These are phyloP conservation scores for Hypomontagnella monticulosa DNA, from an alignment of 495 filamentous ascomycete genomes.

Conservation along the genomic window DNA sequence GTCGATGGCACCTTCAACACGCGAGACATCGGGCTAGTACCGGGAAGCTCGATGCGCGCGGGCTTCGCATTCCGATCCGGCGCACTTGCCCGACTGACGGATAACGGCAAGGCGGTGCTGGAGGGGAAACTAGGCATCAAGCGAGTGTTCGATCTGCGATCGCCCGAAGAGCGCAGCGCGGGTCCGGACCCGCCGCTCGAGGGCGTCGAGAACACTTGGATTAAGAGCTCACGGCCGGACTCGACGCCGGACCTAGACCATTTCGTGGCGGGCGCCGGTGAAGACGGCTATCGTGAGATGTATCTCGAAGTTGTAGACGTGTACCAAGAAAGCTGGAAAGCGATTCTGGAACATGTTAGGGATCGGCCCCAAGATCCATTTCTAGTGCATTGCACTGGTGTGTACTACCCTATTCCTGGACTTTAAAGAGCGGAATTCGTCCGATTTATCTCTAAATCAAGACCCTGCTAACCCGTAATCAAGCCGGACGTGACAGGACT, in stretches of 20 bases:
- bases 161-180: conserved; percentile 46
- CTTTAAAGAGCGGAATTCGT: too few relatives aligned
- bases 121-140: conserved; percentile 50
- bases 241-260: conserved; percentile 42
- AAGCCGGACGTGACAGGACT: conserved; percentile 72
- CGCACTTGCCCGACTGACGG: conserved; percentile 50
- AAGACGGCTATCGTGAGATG: conserved; percentile 51
- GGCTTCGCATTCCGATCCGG: conserved; percentile 64
- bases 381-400: conserved; percentile 64
- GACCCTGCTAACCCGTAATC: conserved; percentile 17
- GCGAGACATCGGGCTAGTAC: conserved; percentile 62
- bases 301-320: conserved; percentile 54
- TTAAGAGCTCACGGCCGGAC: conserved; percentile 44
- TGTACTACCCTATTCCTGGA: conserved; percentile 32
- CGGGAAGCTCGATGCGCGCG: conserved; percentile 52
- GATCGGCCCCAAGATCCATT: conserved; percentile 49
- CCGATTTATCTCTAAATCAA: too few relatives aligned
- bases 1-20: conserved; percentile 64
- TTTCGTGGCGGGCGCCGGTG: conserved; percentile 55
- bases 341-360: conserved; percentile 51
- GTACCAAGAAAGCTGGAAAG: conserved; percentile 48
- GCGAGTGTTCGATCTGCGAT: conserved; percentile 57
- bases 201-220: conserved; percentile 55
- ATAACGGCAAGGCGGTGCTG: conserved; percentile 51
- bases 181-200: conserved; percentile 51